Evolutionary conservation across 352 stramenopile species (phyloP).

Genomic region (Phytopythium vexans): DNA sequence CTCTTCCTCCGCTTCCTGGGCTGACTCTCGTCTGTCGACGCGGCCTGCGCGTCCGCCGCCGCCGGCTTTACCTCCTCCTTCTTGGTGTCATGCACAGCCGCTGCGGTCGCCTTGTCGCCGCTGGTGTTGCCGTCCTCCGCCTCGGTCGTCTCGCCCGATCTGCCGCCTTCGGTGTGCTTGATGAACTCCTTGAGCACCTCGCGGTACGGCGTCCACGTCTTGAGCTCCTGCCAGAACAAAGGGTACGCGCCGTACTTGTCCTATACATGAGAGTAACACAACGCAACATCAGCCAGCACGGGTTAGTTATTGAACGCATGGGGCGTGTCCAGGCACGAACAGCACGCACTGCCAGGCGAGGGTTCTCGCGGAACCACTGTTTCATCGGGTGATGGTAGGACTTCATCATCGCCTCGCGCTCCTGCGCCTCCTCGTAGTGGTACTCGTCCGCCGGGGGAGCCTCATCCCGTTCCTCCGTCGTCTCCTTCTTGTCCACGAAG

Average conservation of each 20-base stretch:
- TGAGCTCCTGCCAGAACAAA: conserved; percentile 94
- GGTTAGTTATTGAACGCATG: conserved; percentile 1
- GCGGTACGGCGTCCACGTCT: conserved; percentile 92
- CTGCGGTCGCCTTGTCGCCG: conserved; percentile 4
- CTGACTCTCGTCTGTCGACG: conserved; percentile 33
- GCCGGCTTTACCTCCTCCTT: conserved; percentile 3
- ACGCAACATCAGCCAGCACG: conserved; percentile 1
- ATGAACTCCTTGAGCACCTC: conserved; percentile 91
- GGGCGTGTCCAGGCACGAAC: not conserved
- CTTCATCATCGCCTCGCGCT: conserved; percentile 89
- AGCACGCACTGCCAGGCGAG: conserved; percentile 32
- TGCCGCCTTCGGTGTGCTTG: conserved; percentile 55
- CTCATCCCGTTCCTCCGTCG: conserved; percentile 1
- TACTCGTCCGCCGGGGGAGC: conserved; percentile 41
- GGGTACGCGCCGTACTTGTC: conserved; percentile 90
- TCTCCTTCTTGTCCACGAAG: conserved; percentile 31
- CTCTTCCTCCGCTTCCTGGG: conserved; percentile 80
- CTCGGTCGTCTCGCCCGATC: conserved; percentile 8
- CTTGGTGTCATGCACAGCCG: conserved; percentile 3
- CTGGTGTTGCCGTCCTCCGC: not conserved
- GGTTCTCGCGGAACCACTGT: conserved; percentile 79
- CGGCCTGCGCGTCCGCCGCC: conserved; percentile 1
- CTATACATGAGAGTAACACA: conserved; percentile 17
- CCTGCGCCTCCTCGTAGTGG: conserved; percentile 81
- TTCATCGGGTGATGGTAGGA: conserved; percentile 86